A percentile compares a stretch with the other conserved stretches of the same genome.
phyloP scores from a whole-genome alignment of 306 rosid genomes.

The Ormosia semicastrata region DNA sequence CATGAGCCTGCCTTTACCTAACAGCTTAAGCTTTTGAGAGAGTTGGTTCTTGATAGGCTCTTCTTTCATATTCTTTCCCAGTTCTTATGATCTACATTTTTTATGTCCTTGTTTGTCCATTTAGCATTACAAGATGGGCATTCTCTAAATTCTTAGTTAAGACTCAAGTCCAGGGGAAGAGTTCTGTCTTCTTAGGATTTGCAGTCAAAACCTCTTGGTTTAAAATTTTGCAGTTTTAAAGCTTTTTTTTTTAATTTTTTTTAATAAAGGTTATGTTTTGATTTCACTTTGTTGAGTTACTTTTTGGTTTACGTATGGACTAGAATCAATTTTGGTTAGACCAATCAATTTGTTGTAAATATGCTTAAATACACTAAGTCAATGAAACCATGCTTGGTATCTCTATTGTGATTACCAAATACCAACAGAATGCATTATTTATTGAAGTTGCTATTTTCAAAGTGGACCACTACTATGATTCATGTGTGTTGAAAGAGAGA shows the following conservation, averaged over 20 bases:
- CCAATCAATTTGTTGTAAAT: not conserved
- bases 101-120: not conserved
- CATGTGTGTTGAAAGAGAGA: not conserved
- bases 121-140: not conserved
- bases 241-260: not conserved
- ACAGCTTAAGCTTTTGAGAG: too few species aligned
- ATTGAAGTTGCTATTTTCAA: not conserved
- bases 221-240: slow-evolving; percentile 9
- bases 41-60: too few species aligned
- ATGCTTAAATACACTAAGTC: not conserved
- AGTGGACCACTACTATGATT: not conserved
- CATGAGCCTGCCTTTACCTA: too few species aligned
- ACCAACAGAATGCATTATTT: not conserved
- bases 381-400: not conserved
- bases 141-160: slow-evolving; percentile 4
- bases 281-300: not conserved
- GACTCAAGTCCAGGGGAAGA: not conserved
- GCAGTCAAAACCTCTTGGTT: not conserved
- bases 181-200: not conserved
- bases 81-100: slow-evolving; percentile 12
- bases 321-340: not conserved
- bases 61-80: not conserved
- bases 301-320: not conserved
- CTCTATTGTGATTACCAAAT: not conserved
- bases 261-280: not conserved